Base-by-base conservation (phyloP, 164 flowering plant species). In the Chimonanthus praecox region DNA sequence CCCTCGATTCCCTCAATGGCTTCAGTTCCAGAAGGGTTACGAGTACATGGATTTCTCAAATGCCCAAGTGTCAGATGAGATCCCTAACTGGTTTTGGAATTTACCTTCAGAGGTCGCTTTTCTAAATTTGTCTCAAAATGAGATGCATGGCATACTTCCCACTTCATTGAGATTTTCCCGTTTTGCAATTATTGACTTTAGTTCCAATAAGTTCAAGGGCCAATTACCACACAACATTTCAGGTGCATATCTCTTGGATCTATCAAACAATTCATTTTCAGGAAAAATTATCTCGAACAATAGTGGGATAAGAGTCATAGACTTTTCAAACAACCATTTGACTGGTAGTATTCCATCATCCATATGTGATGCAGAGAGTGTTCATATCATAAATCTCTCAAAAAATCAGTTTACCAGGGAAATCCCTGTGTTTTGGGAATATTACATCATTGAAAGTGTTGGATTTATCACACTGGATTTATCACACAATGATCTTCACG, bases 21-120 rank as follows among this genome's bases (percentile, higher is more conserved):
- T 70, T 0, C 68, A 10, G 6, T 33, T 16, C 3, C 68, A 65
- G 15, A 44, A 21, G 46, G 3, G 43, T 5, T 44, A 33, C 0
- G 7, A 0, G 3, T 11, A 6, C 7, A 8, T 65, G 5, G 9
- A 33, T 2, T 2, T 65, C 2, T 65, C 68, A n/a, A 65, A 65
- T 65, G 68, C 33, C 7, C 8, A 16, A 0, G 11, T 65, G 33
- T 44, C 68, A 43, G 47, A 43, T 44, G 0, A 0, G 4, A 33
- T 65, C 10, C 13, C 68, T 44, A 7, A 8, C 3, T 21, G 8
- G 3, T 65, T 65, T 65, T 16, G 45, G 3, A 65, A 2, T 65
- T 43, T 44, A 33, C 0, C 6, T 8, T 44, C 47, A 10, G 44
- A 33, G 0, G 7, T 66, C 11, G 0, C 0, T 0, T 4, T 0